These are phyloP conservation scores for Monosporozyma aquatica DNA, from an alignment of 805 yeast species.

Conservation along the genomic window DNA sequence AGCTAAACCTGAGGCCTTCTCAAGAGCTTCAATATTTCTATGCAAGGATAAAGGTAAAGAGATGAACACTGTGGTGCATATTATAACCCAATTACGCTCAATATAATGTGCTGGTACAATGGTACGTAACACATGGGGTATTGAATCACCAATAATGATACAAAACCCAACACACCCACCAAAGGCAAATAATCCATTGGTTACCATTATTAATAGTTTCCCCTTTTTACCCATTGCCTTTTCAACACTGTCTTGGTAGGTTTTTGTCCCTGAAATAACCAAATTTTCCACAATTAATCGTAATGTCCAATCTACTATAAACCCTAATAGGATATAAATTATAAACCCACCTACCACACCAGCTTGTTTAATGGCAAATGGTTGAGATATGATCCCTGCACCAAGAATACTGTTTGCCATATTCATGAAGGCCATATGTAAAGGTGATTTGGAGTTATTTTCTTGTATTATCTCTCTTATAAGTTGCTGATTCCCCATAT, in stretches of 20 bases:
- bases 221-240: slow-evolving; percentile 73
- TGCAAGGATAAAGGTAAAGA: slow-evolving; percentile 79
- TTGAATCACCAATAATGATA: slow-evolving; percentile 88
- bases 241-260: slow-evolving; percentile 80
- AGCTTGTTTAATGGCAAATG: slow-evolving; percentile 73
- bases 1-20: slow-evolving; percentile 82
- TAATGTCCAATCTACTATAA: slow-evolving; percentile 82
- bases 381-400: slow-evolving; percentile 93
- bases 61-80: slow-evolving; percentile 57
- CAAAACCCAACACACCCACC: slow-evolving; percentile 94
- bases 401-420: slow-evolving; percentile 94
- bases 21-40: slow-evolving; percentile 72
- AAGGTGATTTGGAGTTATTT: slow-evolving; percentile 39
- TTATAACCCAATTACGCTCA: slow-evolving; percentile 57
- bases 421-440: slow-evolving; percentile 90
- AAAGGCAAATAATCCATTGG: slow-evolving; percentile 84
- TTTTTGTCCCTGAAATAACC: slow-evolving; percentile 60
- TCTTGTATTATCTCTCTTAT: slow-evolving; percentile 13
- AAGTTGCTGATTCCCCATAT: slow-evolving; percentile 2
- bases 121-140: slow-evolving; percentile 75
- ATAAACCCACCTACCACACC: slow-evolving; percentile 71
- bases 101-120: slow-evolving; percentile 36
- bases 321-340: slow-evolving; percentile 48
- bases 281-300: slow-evolving; percentile 75
- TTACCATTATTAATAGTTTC: slow-evolving; percentile 50